A percentile compares a stretch with the other conserved stretches of the same genome.
phyloP scores from a whole-genome alignment of 306 rosid genomes.

The Casuarina glauca region DNA sequence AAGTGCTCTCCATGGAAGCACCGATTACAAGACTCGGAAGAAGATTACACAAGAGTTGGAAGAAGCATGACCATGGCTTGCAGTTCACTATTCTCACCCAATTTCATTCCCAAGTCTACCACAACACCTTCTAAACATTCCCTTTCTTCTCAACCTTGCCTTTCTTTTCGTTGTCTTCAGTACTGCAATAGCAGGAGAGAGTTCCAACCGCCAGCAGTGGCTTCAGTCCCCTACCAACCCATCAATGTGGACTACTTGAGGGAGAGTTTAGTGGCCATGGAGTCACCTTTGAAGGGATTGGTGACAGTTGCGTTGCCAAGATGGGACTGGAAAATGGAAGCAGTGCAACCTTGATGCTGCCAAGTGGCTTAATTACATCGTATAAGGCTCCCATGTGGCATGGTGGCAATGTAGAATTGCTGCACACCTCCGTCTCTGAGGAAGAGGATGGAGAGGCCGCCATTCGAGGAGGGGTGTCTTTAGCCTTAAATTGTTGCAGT shows the following conservation, averaged over 20 bases:
- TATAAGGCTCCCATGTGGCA: slow-evolving; percentile 92
- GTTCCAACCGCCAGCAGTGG: slow-evolving; percentile 44
- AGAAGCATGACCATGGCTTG: slow-evolving; percentile 39
- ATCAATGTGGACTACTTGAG: slow-evolving; percentile 62
- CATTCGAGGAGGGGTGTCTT: slow-evolving; percentile 74
- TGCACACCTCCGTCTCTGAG: slow-evolving; percentile 64
- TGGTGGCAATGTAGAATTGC: slow-evolving; percentile 71
- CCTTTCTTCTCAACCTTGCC: slow-evolving; percentile 18
- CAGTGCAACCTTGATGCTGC: slow-evolving; percentile 63
- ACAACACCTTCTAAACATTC: slow-evolving; percentile 19
- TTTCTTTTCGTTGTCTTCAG: slow-evolving; percentile 8
- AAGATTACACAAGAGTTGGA: not conserved
- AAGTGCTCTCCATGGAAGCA: not conserved
- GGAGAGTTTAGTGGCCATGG: slow-evolving; percentile 83
- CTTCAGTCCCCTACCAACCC: slow-evolving; percentile 72
- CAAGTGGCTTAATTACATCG: slow-evolving; percentile 77
- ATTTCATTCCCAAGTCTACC: slow-evolving; percentile 27
- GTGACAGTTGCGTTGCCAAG: slow-evolving; percentile 56
- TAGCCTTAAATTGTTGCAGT: slow-evolving; percentile 41
- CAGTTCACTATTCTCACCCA: slow-evolving; percentile 36
- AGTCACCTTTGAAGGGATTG: slow-evolving; percentile 73
- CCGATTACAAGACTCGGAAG: not conserved
- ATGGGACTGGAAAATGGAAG: slow-evolving; percentile 72
- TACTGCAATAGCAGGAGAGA: slow-evolving; percentile 34
- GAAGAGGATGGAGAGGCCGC: slow-evolving; percentile 41